These are phyloP conservation scores for Penicillium bialowiezense DNA, from an alignment of 495 filamentous ascomycete species.

Conservation along the genomic window DNA sequence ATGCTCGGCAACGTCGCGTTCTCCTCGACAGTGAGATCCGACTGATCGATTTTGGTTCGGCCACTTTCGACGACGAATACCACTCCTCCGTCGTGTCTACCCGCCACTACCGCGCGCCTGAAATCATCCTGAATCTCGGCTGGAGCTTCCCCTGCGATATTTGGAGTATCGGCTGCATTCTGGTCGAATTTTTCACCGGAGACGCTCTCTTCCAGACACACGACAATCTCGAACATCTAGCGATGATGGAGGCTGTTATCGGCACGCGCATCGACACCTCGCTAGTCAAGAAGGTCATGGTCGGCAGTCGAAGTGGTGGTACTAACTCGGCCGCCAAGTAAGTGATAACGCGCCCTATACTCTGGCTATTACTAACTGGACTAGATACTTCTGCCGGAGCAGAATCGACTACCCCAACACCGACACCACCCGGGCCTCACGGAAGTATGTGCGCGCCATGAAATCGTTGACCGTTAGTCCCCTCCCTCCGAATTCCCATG, in stretches of 20 bases:
- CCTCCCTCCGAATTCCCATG: conserved; percentile 27
- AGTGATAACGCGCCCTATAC: conserved; percentile 25
- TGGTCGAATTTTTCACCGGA: conserved; percentile 98
- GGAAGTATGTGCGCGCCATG: conserved; percentile 94
- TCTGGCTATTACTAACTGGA: background rate
- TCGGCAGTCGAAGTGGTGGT: conserved; percentile 59
- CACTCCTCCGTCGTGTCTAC: conserved; percentile 97
- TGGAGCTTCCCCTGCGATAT: conserved; percentile 99
- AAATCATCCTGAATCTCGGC: conserved; percentile 94
- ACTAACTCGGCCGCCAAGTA: conserved; percentile 81
- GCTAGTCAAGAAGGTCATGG: conserved; percentile 71
- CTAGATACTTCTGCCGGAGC: conserved; percentile 79
- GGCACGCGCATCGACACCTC: conserved; percentile 67
- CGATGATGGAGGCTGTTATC: conserved; percentile 98
- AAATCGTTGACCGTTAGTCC: conserved; percentile 73
- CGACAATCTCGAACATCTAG: conserved; percentile 95
- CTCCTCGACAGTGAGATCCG: conserved; percentile 94
- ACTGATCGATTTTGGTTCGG: conserved; percentile 95
- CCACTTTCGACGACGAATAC: conserved; percentile 97
- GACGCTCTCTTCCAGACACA: conserved; percentile 98
- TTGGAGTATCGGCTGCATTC: conserved; percentile 98
- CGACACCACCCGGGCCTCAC: conserved; percentile 84
- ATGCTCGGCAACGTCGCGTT: conserved; percentile 81
- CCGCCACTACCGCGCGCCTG: conserved; percentile 91
- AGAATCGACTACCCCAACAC: conserved; percentile 84